Base-by-base conservation (phyloP, 2,329 filamentous ascomycete genomes). In the Fusarium decemcellulare region DNA sequence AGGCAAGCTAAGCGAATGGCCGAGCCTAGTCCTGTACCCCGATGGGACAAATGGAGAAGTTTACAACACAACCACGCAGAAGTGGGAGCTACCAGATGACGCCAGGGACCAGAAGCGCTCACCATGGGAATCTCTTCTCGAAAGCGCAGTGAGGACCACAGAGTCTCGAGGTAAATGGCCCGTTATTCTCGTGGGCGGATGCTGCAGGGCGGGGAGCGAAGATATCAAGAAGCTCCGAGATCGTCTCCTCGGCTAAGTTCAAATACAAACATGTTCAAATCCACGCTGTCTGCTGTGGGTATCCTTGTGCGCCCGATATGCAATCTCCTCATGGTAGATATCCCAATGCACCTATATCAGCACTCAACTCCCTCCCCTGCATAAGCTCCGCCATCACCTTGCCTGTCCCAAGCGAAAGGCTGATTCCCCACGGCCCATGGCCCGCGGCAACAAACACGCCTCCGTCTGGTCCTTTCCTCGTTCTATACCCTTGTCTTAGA, bases 361-460 rank as follows among this genome's bases (percentile, higher is more conserved):
- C 90, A 66, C 87, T 91, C 53, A 86, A 79, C 64, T 80, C 76
- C 64, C 83, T 80, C 2, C 88, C 90, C 71, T 88, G 84, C 43
- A 93, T 84, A 85, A 94, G 84, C 80, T 94, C 92, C 11, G 90
- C 86, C 81, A 94, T 81, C 7, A 93, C 88, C 69, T 87, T 86
- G 0, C 92, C 93, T 0, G 91, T 94, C 2, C 92, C 92, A 32
- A 93, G 79, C 15, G 84, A 83, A 73, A 89, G 74, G 50, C 84
- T 86, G 29, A 92, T 92, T 0, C 92, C 92, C 92, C 92, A 95
- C 0, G 92, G 90, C 1, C 92, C 92, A 81, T 95, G 92, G 0
- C 93, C 92, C 5, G 90, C 84, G 2, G 90, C 89, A 39, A 94
- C 77, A 75, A 88, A 95, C 0, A 95, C 90, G 5, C 92, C 92